A percentile compares a stretch with the other conserved stretches of the same genome.
Evolutionary conservation across 106 monocot genomes (phyloP).

Genomic region (Amphibolis antarctica): DNA sequence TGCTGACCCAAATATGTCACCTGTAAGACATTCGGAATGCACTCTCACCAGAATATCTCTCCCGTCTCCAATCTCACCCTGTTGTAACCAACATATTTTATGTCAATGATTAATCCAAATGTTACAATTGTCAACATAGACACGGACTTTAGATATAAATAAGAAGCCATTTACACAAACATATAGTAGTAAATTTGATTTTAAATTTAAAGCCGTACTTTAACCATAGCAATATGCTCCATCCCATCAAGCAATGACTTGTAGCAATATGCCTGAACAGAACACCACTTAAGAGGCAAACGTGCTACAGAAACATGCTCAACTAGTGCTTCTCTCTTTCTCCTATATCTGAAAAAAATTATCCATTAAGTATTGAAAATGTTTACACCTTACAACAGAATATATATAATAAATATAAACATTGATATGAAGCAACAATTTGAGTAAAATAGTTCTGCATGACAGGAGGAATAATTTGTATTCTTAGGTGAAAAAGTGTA

Average conservation of each 20-base stretch:
- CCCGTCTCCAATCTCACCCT: conserved; percentile 94
- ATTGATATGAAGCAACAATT: too few relatives aligned
- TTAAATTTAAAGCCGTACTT: conserved; percentile 24
- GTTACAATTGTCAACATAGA: too few relatives aligned
- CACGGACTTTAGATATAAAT: too few relatives aligned
- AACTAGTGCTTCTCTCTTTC: conserved; percentile 83
- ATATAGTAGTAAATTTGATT: not conserved
- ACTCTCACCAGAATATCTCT: conserved; percentile 77
- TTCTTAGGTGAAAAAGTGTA: too few relatives aligned
- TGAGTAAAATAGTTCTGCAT: too few relatives aligned
- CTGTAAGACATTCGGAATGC: conserved; percentile 89
- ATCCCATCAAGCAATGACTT: conserved; percentile 87
- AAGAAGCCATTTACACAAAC: not conserved
- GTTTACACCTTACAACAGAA: not conserved
- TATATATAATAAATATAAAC: not conserved
- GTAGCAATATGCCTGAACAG: conserved; percentile 69
- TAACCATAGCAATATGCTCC: conserved; percentile 96
- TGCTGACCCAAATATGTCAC: conserved; percentile 43
- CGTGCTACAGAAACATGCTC: conserved; percentile 60
- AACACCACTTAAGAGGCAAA: conserved; percentile 67
- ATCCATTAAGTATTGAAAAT: not conserved
- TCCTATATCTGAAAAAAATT: conserved; percentile 58
- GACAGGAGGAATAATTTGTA: too few relatives aligned
- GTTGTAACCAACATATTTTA: not conserved
- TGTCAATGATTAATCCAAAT: not conserved